Conservation (phyloP, 2,329 filamentous ascomycete species). For the Sphaerulina vaccinii region DNA sequence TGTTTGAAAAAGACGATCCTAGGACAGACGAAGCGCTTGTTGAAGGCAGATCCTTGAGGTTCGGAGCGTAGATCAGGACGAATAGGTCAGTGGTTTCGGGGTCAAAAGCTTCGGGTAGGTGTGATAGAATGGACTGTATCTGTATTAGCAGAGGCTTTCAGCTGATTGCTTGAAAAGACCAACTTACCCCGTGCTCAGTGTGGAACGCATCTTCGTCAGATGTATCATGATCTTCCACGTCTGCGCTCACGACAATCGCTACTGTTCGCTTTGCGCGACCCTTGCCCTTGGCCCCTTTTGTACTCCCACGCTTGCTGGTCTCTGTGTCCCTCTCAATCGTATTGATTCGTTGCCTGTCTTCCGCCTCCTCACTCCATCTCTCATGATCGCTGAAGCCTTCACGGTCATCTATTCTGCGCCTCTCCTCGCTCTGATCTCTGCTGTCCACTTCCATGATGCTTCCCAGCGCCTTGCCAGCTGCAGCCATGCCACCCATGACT, state of each 20-base stretch:
- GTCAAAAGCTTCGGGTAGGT: slow-evolving; percentile 77
- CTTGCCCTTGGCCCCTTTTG: slow-evolving; percentile 26
- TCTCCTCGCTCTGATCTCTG: slow-evolving; percentile 57
- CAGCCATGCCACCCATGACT: slow-evolving; percentile 76
- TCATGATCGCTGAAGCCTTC: slow-evolving; percentile 65
- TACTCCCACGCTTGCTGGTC: slow-evolving; percentile 18
- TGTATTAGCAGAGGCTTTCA: slow-evolving; percentile 25
- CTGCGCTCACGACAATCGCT: slow-evolving; percentile 84
- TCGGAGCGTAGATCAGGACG: slow-evolving; percentile 84
- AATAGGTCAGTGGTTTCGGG: slow-evolving; percentile 74
- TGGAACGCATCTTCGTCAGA: slow-evolving; percentile 55
- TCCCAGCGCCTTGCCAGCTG: slow-evolving; percentile 77
- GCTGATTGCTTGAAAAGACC: not conserved
- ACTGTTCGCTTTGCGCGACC: slow-evolving; percentile 62
- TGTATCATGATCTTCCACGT: slow-evolving; percentile 56
- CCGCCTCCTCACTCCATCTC: slow-evolving; percentile 88
- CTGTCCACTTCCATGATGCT: slow-evolving; percentile 83
- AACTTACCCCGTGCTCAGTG: slow-evolving; percentile 78
- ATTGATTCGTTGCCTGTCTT: slow-evolving; percentile 52
- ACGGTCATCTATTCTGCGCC: slow-evolving; percentile 26
- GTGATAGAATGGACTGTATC: slow-evolving; percentile 68
- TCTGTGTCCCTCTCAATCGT: slow-evolving; percentile 26
- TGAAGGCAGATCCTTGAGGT: slow-evolving; percentile 51
- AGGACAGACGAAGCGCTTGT: slow-evolving; percentile 58
- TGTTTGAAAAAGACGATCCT: slow-evolving; percentile 84